Evolutionary conservation across 2,329 filamentous ascomycete species (phyloP), one percentile per base, ranked within the genome.

Genomic region (Fusarium ambrosium): DNA sequence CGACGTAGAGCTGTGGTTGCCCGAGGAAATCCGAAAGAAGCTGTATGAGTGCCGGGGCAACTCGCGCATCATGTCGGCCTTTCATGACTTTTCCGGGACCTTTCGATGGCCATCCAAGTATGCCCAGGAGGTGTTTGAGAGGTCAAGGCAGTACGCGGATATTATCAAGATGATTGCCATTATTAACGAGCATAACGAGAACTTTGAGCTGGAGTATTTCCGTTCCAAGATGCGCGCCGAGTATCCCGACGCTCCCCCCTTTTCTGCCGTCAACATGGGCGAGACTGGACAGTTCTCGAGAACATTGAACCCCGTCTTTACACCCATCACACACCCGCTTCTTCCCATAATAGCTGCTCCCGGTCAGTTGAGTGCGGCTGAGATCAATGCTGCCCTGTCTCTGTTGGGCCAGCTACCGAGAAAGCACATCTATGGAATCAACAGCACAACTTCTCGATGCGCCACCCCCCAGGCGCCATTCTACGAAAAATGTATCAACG

Each of bases 121-220:
- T 75, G 94, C 94, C 1, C 90, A 93, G 78, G 86, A 89, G 13
- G 88, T 96, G 5, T 97, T 95, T 77, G 86, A 90, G 69, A 89
- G 92, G 75, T 94, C 93, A 10, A 89, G 90, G 56, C 90, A 90
- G 68, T 95, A 95, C 76, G 93, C 93, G 56, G 94, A 97, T 81
- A 94, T 97, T 67, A 92, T 97, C 79, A 97, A 97, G 85, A 97
- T 97, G 93, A 97, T 97, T 78, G 92, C 93, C 36, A 92, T 95
- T 79, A 94, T 95, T 79, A 92, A 91, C 80, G 92, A 93, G 45
- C 92, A 93, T 80, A 94, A 95, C 79, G 94, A 95, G 77, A 97
- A 97, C 82, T 97, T 97, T 80, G 94, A 97, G 84, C 88, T 97
- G 37, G 95, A 97, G 82, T 95, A 95, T 82, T 97, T 97, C 84